Base-by-base conservation (phyloP, 345 rosid genomes). In the Populus euphratica region DNA sequence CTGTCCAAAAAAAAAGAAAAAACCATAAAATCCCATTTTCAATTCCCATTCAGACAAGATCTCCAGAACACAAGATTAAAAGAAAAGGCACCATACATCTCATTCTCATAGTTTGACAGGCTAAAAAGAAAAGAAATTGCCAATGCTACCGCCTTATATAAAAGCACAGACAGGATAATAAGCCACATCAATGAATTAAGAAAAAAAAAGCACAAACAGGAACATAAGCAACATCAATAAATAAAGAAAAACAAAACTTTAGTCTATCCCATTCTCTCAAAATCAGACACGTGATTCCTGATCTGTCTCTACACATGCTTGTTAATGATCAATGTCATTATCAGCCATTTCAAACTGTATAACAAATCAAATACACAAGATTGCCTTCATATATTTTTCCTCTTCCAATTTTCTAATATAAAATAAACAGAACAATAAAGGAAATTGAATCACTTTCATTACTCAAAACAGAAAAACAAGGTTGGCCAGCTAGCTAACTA, bases 1-100 rank as follows among this genome's bases (percentile, higher is more conserved):
- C 98, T 96, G 90, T 77, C 12, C 61, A 52, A 8, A 8, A 1
- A 1, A n/a, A 69, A 66, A 33, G 79, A 31, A n/a, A 74, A 18
- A 18, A 14, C n/a, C 66, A 11, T 59, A 69, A 72, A 8, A 41
- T 2, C 16, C 21, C 16, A 23, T 18, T 73, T 65, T 21, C 66
- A 16, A 61, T 68, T 17, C 61, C 36, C 68, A 59, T 44, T 35
- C 68, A 38, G 5, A 43, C 35, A 7, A 43, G 61, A 6, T 27
- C 20, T 64, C 38, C 35, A 50, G 69, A 61, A 35, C 56, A 79
- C 67, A 72, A 61, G 33, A 72, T 54, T 13, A 70, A 23, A 1
- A 5, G 23, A 54, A 69, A 39, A 73, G n/a, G 47, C 16, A 54
- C 29, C 20, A 56, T 43, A 31, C 20, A n/a, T 44, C n/a, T 29